Conservation (phyloP, 2,329 filamentous ascomycete species). For the Cryphonectria naterciae region DNA sequence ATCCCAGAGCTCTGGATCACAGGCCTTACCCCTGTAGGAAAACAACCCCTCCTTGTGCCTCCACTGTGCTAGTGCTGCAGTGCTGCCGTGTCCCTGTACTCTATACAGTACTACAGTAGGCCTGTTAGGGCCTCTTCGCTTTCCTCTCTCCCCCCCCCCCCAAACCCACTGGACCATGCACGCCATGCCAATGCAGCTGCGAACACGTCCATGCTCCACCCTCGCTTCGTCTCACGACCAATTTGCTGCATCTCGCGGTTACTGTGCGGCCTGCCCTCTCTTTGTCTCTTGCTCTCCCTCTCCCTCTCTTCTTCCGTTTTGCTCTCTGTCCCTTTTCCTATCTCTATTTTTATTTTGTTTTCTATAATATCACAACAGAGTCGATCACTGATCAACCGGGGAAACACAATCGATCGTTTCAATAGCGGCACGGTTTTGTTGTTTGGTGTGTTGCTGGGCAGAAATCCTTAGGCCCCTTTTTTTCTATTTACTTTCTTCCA, state of each 20-base stretch:
- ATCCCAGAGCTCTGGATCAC: conserved; percentile 8
- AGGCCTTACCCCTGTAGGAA: conserved; percentile 8
- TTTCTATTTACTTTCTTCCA: conserved; percentile 4
- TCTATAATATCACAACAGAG: neutral
- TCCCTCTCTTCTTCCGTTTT: conserved; percentile 5
- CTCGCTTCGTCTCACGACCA: conserved; percentile 27
- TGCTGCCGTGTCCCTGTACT: neutral
- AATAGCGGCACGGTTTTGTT: neutral
- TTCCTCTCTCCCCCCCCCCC: neutral
- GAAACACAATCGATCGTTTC: conserved; percentile 1
- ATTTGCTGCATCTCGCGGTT: conserved; percentile 15
- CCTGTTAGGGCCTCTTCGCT: neutral
- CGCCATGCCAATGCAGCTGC: neutral
- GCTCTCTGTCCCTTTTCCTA: conserved; percentile 1
- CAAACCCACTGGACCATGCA: neutral
- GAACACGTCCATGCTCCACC: conserved; percentile 27
- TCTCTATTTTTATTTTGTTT: neutral
- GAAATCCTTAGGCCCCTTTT: conserved; percentile 23
- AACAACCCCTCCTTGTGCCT: conserved; percentile 1
- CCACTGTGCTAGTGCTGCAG: neutral
- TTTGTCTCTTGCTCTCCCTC: neutral
- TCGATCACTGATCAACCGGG: neutral
- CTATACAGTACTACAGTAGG: neutral
- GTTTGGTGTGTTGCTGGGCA: conserved; percentile 18
- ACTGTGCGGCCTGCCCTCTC: neutral